Percentiles rank a stretch among this genome's conserved stretches.
Conservation (phyloP, 768 basidiomycete genomes). For the Collybia sp. region DNA sequence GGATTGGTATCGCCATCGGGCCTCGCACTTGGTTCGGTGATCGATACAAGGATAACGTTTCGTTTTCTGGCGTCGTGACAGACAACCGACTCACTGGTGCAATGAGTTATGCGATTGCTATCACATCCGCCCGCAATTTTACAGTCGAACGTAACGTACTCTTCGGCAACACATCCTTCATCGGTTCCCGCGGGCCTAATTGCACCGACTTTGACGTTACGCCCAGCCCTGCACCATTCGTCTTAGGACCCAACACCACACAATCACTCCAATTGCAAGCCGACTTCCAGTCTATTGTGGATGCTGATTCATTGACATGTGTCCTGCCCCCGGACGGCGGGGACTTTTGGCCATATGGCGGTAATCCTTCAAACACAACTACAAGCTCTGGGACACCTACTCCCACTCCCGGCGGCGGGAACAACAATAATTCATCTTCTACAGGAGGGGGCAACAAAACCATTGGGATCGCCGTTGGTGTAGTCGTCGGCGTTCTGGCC, state of each 20-base stretch:
- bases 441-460: slow-evolving; percentile 26
- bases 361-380: slow-evolving; percentile 34
- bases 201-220: slow-evolving; percentile 46
- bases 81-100: slow-evolving; percentile 61
- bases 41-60: slow-evolving; percentile 44
- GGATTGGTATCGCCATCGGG: slow-evolving; percentile 79
- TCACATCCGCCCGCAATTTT: slow-evolving; percentile 61
- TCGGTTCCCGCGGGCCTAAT: slow-evolving; percentile 63
- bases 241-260: slow-evolving; percentile 44
- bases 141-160: slow-evolving; percentile 59
- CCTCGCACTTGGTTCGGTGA: slow-evolving; percentile 74
- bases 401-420: not conserved
- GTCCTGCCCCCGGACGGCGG: slow-evolving; percentile 64
- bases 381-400: slow-evolving; percentile 2
- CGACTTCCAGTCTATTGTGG: slow-evolving; percentile 44
- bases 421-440: slow-evolving; percentile 1
- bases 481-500: slow-evolving; percentile 39
- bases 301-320: slow-evolving; percentile 60
- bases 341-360: slow-evolving; percentile 69
- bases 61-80: slow-evolving; percentile 46
- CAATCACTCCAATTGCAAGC: slow-evolving; percentile 39
- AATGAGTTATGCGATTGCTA: slow-evolving; percentile 71
- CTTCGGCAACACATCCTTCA: slow-evolving; percentile 69
- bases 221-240: slow-evolving; percentile 55
- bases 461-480: slow-evolving; percentile 47